Evolutionary conservation across 192 early-diverging fungal species (phyloP).

Genomic region (Backusella circina): DNA sequence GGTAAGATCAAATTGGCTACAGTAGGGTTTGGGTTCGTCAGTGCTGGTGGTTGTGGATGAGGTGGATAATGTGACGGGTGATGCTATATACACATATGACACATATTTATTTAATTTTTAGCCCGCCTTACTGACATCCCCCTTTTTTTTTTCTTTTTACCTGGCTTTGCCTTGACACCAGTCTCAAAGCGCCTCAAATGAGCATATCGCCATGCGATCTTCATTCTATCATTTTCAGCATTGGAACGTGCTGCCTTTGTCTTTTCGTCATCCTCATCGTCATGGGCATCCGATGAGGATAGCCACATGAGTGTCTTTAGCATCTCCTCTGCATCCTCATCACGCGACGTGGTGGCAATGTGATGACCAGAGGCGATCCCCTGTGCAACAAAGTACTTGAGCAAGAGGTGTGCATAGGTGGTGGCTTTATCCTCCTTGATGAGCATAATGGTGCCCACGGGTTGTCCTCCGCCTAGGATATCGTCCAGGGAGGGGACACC

Average conservation of each 20-base stretch:
- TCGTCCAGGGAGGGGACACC: conserved; percentile 86
- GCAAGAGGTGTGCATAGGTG: conserved; percentile 71
- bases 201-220: conserved; percentile 96
- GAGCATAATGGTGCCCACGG: conserved; percentile 74
- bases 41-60: not conserved
- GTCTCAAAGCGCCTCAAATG: conserved; percentile 66
- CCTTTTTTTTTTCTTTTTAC: conserved; percentile 16
- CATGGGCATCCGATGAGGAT: conserved; percentile 43
- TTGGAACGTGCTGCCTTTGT: conserved; percentile 26
- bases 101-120: no score
- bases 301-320: conserved; percentile 59
- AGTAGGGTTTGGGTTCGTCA: conserved; percentile 54
- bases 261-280: conserved; percentile 43
- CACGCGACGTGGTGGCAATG: conserved; percentile 65
- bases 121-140: not conserved
- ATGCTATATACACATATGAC: conserved; percentile 1
- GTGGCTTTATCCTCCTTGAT: conserved; percentile 80
- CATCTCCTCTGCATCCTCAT: conserved; percentile 60
- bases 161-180: conserved; percentile 37
- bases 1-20: conserved; percentile 84
- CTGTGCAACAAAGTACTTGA: conserved; percentile 86
- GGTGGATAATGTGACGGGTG: not conserved
- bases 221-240: conserved; percentile 62
- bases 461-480: conserved; percentile 82
- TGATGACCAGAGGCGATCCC: conserved; percentile 75